Evolutionary conservation across 495 filamentous ascomycete genomes (phyloP), one percentile per base, ranked within the genome.

Genomic region (Neurospora sp.): DNA sequence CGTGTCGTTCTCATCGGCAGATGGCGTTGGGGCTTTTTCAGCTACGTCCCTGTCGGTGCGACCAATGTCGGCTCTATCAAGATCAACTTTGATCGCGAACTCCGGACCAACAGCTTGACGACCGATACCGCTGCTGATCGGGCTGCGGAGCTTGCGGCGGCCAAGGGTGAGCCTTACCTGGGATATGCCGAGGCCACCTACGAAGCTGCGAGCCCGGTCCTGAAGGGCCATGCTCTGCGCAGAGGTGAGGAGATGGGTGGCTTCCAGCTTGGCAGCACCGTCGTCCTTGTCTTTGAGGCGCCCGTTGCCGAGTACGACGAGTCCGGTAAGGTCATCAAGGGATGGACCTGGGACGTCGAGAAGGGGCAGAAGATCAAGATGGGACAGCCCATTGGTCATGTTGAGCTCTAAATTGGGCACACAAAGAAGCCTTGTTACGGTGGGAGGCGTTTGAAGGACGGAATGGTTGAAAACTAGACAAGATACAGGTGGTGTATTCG

Each of bases 51-150:
- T 20, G 95, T 99, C 40, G 96, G 96, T 73, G 96, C 96, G 14
- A 99, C 96, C n/a, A 99, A 99, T 78, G 96, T 99, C 68, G 96
- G 96, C 69, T 95, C 92, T 48, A 98, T 99, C 82, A 92, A 92
- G 81, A 90, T 99, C 83, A 97, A 99, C 83, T 99, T 99, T 79
- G 96, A 99, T 81, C 86, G 90, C 72, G 96, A 99, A 80, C 84
- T 99, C 71, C 89, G 94, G 71, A 99, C 96, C 40, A 99, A 99
- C 81, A 92, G 89, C 74, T 85, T 98, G 41, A 89, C 90, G 0
- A 97, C 94, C 10, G 94, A 98, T 70, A 98, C 95, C 1, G 92
- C 88, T 14, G 96, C 94, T 20, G 92, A 97, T 75, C 83, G 87
- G 73, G 93, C 92, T 4, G 94, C 94, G 5, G 91, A 92, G 73